Evolutionary conservation across 306 rosid genomes (phyloP), one percentile per base, ranked within the genome.

Genomic region (Vigna mungo): DNA sequence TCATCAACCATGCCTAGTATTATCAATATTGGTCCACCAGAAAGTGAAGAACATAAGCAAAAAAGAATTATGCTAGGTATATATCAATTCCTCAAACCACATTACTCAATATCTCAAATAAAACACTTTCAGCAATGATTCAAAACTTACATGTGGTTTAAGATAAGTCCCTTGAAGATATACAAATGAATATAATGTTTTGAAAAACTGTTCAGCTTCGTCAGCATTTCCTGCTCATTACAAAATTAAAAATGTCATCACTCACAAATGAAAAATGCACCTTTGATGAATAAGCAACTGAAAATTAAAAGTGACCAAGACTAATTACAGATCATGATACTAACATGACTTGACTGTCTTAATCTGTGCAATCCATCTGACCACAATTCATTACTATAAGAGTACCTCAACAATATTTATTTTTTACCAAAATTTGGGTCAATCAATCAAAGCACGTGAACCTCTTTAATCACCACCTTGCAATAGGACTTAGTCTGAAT

Each of bases 101-200:
- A 68, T 37, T 56, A 71, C 58, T 15, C 18, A 70, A 74, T 17
- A 72, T 72, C 78, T 76, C 56, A 71, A 55, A 39, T 37, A 75
- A 77, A 75, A 63, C 44, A 43, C 58, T 68, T 30, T 30, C 30
- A 47, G 60, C 56, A 80, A 72, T 72, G 63, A 49, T 63, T 36
- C 37, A 48, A 72, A 55, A 90, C 96, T 90, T 86, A 95, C 99
- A 77, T 92, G 93, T 49, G 99, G 97, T 80, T 95, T 95, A 86
- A 92, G 79, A 85, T 88, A 95, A 44, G 97, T 96, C 77, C 96
- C 97, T 84, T 92, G 98, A 74, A 90, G 90, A 88, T 92, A 92
- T 36, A 88, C 94, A 75, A 92, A 89, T 71, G 84, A 85, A 84
- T 95, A 95, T 71, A 95, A 76, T 17, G 94, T 88, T 83, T 78